Evolutionary conservation across 768 basidiomycete genomes (phyloP).

Genomic region (Daedaleopsis sinensis): DNA sequence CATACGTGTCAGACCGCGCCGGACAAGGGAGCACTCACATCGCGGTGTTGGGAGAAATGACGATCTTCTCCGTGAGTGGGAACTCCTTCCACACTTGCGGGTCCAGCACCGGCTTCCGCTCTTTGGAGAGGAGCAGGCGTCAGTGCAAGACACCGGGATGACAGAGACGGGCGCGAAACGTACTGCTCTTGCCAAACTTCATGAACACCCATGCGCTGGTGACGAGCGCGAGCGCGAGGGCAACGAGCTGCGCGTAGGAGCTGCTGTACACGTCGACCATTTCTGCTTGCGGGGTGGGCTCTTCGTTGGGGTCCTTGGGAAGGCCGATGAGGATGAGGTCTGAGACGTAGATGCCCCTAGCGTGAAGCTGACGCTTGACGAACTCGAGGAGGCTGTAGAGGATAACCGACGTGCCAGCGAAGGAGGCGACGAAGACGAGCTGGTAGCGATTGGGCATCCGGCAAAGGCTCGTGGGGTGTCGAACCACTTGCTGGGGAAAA

Average conservation of each 20-base stretch:
- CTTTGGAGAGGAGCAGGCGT: conserved; percentile 37
- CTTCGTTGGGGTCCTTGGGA: conserved; percentile 31
- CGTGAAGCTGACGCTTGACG: conserved; percentile 46
- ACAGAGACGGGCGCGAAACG: conserved; percentile 4
- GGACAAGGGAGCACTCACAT: conserved; percentile 54
- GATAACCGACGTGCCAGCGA: conserved; percentile 46
- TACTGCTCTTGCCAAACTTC: conserved; percentile 41
- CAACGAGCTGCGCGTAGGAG: conserved; percentile 48
- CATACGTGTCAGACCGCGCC: not conserved
- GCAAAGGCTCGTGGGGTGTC: not conserved
- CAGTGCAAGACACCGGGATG: not conserved
- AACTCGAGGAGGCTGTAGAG: conserved; percentile 51
- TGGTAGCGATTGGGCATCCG: conserved; percentile 62
- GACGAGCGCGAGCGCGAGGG: conserved; percentile 54
- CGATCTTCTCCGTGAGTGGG: conserved; percentile 76
- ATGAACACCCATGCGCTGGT: conserved; percentile 53
- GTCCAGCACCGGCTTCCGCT: conserved; percentile 71
- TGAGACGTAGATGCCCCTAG: conserved; percentile 59
- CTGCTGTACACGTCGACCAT: conserved; percentile 28
- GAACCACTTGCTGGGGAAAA: conserved; percentile 5
- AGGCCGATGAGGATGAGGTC: conserved; percentile 68
- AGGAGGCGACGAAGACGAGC: conserved; percentile 55
- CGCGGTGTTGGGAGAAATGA: conserved; percentile 94
- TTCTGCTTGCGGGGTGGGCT: conserved; percentile 1
- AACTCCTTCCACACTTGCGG: conserved; percentile 81